Percentiles rank a stretch among this genome's conserved stretches.
These are phyloP conservation scores for Exobasidium rhododendri DNA, from an alignment of 1,284 basidiomycete genomes.

Conservation along the genomic window DNA sequence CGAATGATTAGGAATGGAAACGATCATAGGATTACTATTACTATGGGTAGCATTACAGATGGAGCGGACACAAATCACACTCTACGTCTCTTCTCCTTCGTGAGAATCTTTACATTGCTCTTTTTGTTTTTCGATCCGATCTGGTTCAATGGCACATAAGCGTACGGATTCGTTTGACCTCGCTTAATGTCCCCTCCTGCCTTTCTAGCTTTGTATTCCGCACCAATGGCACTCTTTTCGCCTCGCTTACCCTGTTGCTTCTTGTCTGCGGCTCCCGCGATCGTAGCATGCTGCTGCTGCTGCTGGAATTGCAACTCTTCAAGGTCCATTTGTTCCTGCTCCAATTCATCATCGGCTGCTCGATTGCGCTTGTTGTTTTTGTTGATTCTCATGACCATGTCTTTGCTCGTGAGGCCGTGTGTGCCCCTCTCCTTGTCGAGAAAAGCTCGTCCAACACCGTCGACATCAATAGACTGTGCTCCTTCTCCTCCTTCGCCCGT, in stretches of 20 bases:
- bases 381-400: slow-evolving; percentile 88
- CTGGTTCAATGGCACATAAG: slow-evolving; percentile 62
- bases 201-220: slow-evolving; percentile 44
- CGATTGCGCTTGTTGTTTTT: slow-evolving; percentile 65
- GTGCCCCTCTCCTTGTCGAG: slow-evolving; percentile 73
- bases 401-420: slow-evolving; percentile 80
- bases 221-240: slow-evolving; percentile 43
- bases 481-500: slow-evolving; percentile 20
- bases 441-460: slow-evolving; percentile 64
- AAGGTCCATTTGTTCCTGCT: slow-evolving; percentile 31
- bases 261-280: slow-evolving; percentile 9
- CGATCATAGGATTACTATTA: no score
- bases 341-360: slow-evolving; percentile 45
- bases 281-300: slow-evolving; percentile 21
- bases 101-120: background rate
- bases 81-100: slow-evolving; percentile 12
- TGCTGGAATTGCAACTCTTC: slow-evolving; percentile 30
- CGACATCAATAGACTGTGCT: slow-evolving; percentile 64
- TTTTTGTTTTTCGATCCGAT: slow-evolving; percentile 34
- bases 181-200: slow-evolving; percentile 64
- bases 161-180: slow-evolving; percentile 80
- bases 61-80: no score
- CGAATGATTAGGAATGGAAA: no score
- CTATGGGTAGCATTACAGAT: no score
- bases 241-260: slow-evolving; percentile 25